Conservation (phyloP, 495 filamentous ascomycete species). For the Copromyces sp. region DNA sequence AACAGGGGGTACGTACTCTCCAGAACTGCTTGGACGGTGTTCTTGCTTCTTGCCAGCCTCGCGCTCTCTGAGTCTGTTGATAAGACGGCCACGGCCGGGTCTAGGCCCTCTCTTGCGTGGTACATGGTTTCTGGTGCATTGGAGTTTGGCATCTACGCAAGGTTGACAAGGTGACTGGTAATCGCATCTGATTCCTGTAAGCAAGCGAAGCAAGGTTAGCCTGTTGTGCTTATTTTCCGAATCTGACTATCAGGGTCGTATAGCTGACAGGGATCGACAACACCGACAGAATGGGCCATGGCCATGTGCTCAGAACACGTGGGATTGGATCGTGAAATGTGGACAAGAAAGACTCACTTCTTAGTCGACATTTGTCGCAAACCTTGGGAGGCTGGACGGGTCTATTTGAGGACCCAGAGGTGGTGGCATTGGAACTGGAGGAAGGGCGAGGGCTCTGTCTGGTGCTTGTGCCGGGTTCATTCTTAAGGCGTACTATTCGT, state of each 20-base stretch:
- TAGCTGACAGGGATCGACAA: background rate
- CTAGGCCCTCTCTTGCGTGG: slow-evolving; percentile 27
- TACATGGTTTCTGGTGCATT: slow-evolving; percentile 29
- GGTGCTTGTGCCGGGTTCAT: background rate
- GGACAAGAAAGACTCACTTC: background rate
- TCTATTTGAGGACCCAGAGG: background rate
- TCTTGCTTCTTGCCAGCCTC: slow-evolving; percentile 1
- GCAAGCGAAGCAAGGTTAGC: background rate
- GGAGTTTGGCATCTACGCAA: slow-evolving; percentile 18
- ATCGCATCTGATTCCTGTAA: slow-evolving; percentile 24
- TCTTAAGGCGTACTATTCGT: background rate
- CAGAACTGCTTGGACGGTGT: background rate
- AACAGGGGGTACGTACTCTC: background rate
- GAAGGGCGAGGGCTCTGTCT: background rate
- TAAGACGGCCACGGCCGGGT: slow-evolving; percentile 23
- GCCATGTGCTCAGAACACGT: background rate
- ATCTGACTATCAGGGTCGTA: background rate
- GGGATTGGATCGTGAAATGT: background rate
- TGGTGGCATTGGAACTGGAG: background rate
- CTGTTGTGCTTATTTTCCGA: background rate
- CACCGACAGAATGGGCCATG: background rate
- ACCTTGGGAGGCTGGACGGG: background rate
- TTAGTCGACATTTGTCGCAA: background rate
- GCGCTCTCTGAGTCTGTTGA: slow-evolving; percentile 22
- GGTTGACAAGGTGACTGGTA: slow-evolving; percentile 24